A percentile compares a stretch with the other conserved stretches of the same genome.
Evolutionary conservation across 1,139 yeast species (phyloP).

Genomic region (Yamadazyma siamensis): DNA sequence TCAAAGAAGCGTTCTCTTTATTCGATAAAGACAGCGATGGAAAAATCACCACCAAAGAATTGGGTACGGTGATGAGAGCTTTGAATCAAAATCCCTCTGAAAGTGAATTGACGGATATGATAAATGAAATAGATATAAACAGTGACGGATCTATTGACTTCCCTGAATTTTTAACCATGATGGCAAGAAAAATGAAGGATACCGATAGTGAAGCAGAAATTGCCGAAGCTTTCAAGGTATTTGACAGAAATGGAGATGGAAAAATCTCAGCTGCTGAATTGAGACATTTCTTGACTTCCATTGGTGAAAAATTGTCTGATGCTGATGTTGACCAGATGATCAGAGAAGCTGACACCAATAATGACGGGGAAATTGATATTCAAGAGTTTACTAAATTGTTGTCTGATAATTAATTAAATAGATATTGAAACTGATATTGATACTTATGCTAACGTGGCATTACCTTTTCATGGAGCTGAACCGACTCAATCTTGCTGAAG

Average conservation of each 20-base stretch:
- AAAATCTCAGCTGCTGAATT: conserved; percentile 94
- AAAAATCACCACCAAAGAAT: conserved; percentile 87
- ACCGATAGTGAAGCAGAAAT: conserved; percentile 96
- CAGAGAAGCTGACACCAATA: conserved; percentile 91
- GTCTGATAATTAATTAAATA: conserved; percentile 47
- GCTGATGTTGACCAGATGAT: conserved; percentile 97
- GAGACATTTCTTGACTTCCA: conserved; percentile 92
- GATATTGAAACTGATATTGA: conserved; percentile 1
- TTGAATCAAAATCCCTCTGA: conserved; percentile 96
- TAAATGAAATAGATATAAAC: conserved; percentile 94
- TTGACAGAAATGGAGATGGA: conserved; percentile 93
- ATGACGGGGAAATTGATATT: conserved; percentile 94
- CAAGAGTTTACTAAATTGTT: conserved; percentile 88
- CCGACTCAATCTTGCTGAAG: conserved; percentile 19
- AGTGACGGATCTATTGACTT: conserved; percentile 94
- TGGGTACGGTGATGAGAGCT: conserved; percentile 98
- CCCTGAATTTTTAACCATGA: conserved; percentile 77
- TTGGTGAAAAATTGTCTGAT: conserved; percentile 93
- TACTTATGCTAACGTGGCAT: neutral
- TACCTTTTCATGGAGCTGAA: conserved; percentile 21
- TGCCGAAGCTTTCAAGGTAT: conserved; percentile 95
- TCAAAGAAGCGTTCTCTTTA: conserved; percentile 94
- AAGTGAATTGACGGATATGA: conserved; percentile 91
- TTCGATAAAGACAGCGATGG: conserved; percentile 98
- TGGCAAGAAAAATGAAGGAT: conserved; percentile 95